Evolutionary conservation across 2,329 filamentous ascomycete species (phyloP).

Genomic region (Cephalotrichum gorgonifer): DNA sequence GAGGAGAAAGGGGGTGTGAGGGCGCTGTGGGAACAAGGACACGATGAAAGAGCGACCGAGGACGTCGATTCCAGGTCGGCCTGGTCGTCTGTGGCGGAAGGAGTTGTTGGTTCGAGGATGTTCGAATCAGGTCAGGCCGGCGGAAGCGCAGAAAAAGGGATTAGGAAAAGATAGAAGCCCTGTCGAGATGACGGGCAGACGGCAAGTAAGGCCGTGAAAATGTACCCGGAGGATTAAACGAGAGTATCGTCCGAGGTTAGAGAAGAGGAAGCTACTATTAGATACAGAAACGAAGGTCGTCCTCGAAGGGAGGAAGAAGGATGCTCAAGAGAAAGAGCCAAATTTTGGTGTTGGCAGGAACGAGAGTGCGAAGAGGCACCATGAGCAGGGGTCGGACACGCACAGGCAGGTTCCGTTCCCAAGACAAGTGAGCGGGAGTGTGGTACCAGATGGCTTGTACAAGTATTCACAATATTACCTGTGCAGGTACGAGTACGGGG

Average conservation of each 20-base stretch:
- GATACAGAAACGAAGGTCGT: slow-evolving; percentile 1
- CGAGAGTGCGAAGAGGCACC: background rate
- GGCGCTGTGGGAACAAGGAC: too few relatives aligned
- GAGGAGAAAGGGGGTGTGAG: background rate
- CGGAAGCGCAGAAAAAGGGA: background rate
- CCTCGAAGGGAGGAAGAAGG: slow-evolving; percentile 2
- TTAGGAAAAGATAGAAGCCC: background rate
- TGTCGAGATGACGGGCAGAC: background rate
- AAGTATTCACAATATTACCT: background rate
- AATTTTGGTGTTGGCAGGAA: slow-evolving; percentile 4
- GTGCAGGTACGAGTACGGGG: background rate
- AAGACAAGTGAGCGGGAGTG: background rate
- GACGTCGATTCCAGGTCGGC: background rate
- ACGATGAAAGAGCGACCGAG: background rate
- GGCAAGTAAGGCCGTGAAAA: background rate
- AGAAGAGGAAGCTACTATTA: slow-evolving; percentile 6
- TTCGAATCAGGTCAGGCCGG: background rate
- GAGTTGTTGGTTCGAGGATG: background rate
- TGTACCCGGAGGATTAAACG: too few relatives aligned
- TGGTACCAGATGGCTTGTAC: background rate
- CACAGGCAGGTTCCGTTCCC: background rate
- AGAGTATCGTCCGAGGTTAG: slow-evolving; percentile 7
- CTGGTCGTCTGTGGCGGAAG: too few relatives aligned
- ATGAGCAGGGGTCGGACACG: background rate
- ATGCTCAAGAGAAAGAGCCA: slow-evolving; percentile 4